phyloP scores from a whole-genome alignment of 495 filamentous ascomycete species.

The Trichoderma virens region DNA sequence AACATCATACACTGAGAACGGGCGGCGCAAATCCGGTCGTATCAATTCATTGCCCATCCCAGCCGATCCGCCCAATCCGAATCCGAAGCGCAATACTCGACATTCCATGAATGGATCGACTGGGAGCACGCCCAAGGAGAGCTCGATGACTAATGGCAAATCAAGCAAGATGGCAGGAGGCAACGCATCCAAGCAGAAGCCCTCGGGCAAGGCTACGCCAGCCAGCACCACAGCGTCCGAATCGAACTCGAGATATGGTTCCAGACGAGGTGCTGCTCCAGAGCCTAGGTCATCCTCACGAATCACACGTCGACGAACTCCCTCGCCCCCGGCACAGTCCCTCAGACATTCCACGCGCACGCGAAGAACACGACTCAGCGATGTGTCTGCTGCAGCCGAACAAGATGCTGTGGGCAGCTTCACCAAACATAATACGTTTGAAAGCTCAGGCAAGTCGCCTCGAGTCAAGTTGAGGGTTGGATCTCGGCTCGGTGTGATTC shows the following conservation, averaged over 20 bases:
- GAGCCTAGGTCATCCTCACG: not conserved
- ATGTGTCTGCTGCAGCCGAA: slow-evolving; percentile 13
- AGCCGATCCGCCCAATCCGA: slow-evolving; percentile 57
- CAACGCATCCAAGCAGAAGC: slow-evolving; percentile 18
- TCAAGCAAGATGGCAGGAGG: slow-evolving; percentile 20
- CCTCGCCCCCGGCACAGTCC: slow-evolving; percentile 7
- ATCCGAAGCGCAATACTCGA: slow-evolving; percentile 53
- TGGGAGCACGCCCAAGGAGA: slow-evolving; percentile 16
- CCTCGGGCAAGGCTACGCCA: slow-evolving; percentile 24
- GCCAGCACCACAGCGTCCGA: slow-evolving; percentile 11
- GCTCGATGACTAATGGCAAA: slow-evolving; percentile 20
- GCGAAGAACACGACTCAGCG: slow-evolving; percentile 2
- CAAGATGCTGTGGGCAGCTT: slow-evolving; percentile 19
- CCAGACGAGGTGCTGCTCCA: not conserved
- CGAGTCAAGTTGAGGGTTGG: slow-evolving; percentile 34
- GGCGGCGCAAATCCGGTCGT: slow-evolving; percentile 77
- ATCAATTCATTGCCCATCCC: slow-evolving; percentile 69
- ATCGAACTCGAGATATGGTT: not conserved
- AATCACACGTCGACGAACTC: not conserved
- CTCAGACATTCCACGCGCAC: slow-evolving; percentile 10
- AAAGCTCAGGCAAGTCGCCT: slow-evolving; percentile 23
- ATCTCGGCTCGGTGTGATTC: slow-evolving; percentile 30
- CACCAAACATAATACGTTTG: slow-evolving; percentile 15
- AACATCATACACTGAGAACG: slow-evolving; percentile 73
- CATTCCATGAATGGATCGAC: slow-evolving; percentile 29